These are phyloP conservation scores for Nitzschia sp. DNA, from an alignment of 108 stramenopile species.

Conservation along the genomic window DNA sequence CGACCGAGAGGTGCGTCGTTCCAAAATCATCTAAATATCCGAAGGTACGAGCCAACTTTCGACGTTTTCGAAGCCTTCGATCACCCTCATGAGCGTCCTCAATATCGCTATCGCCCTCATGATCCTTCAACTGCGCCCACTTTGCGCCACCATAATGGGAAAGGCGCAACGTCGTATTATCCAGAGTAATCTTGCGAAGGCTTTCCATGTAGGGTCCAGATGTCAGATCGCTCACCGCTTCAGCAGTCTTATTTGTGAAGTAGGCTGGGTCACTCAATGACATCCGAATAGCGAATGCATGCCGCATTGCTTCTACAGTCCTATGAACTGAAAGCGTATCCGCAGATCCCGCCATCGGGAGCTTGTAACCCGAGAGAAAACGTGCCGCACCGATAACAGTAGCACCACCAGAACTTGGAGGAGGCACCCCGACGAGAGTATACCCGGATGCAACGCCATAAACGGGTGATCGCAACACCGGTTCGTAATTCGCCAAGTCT, in stretches of 20 bases:
- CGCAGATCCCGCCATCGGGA: conserved; percentile 42
- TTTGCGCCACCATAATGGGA: conserved; percentile 64
- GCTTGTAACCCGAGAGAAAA: conserved; percentile 57
- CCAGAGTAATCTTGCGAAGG: conserved; percentile 39
- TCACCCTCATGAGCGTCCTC: conserved; percentile 67
- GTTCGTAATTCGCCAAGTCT: conserved; percentile 61
- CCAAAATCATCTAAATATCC: conserved; percentile 83
- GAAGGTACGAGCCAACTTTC: conserved; percentile 41
- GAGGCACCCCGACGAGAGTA: conserved; percentile 70
- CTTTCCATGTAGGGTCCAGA: conserved; percentile 57
- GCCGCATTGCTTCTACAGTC: conserved; percentile 68
- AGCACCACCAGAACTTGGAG: conserved; percentile 83
- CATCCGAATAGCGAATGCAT: conserved; percentile 87
- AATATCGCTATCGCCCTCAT: conserved; percentile 24
- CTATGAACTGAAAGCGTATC: conserved; percentile 71
- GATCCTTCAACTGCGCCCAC: conserved; percentile 67
- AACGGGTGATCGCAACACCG: conserved; percentile 54
- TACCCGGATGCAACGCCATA: conserved; percentile 49
- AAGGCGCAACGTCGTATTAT: conserved; percentile 39
- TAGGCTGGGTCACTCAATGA: conserved; percentile 77
- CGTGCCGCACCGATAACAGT: conserved; percentile 66
- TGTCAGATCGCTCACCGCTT: conserved; percentile 60
- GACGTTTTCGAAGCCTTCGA: conserved; percentile 26
- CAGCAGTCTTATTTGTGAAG: conserved; percentile 25
- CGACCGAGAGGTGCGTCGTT: conserved; percentile 72